Percentiles rank a stretch among this genome's conserved stretches.
phyloP scores from a whole-genome alignment of 306 rosid species.

The Fragaria nilgerrensis region DNA sequence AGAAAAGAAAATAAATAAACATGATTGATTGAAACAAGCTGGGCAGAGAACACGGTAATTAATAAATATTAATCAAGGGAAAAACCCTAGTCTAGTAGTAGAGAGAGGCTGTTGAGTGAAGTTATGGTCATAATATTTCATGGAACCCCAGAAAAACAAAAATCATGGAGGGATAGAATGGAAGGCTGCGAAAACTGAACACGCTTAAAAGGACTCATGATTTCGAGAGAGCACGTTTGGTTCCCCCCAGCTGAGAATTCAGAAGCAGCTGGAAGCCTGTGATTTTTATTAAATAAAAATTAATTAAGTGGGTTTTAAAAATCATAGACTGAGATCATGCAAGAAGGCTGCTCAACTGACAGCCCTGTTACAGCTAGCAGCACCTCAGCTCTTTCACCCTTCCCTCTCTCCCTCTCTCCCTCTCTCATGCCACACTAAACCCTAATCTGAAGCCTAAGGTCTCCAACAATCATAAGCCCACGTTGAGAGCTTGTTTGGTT shows the following conservation, averaged over 20 bases:
- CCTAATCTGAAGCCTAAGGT: slow-evolving; percentile 41
- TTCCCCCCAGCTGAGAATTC: slow-evolving; percentile 39
- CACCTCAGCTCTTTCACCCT: slow-evolving; percentile 22
- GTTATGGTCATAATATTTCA: slow-evolving; percentile 10
- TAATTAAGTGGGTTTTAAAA: not conserved
- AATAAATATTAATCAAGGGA: not conserved
- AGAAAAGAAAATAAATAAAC: not conserved
- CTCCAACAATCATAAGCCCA: slow-evolving; percentile 51
- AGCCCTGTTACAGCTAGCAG: slow-evolving; percentile 93
- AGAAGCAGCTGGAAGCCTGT: not conserved
- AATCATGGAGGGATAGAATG: slow-evolving; percentile 36
- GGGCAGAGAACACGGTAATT: not conserved
- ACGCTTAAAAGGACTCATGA: slow-evolving; percentile 61
- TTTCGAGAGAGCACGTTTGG: slow-evolving; percentile 75
- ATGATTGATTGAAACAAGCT: slow-evolving; percentile 16
- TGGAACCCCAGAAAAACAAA: slow-evolving; percentile 31
- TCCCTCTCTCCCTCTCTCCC: slow-evolving; percentile 22
- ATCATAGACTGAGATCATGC: slow-evolving; percentile 65
- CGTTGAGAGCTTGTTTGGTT: slow-evolving; percentile 25
- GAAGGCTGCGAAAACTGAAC: slow-evolving; percentile 44
- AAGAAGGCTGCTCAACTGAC: slow-evolving; percentile 94
- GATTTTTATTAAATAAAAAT: not conserved
- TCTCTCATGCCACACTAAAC: slow-evolving; percentile 44
- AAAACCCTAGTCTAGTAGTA: slow-evolving; percentile 13
- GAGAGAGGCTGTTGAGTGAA: slow-evolving; percentile 6